Percentiles rank a stretch among this genome's conserved stretches.
Evolutionary conservation across 306 rosid genomes (phyloP).

Genomic region (Glycine latifolia): DNA sequence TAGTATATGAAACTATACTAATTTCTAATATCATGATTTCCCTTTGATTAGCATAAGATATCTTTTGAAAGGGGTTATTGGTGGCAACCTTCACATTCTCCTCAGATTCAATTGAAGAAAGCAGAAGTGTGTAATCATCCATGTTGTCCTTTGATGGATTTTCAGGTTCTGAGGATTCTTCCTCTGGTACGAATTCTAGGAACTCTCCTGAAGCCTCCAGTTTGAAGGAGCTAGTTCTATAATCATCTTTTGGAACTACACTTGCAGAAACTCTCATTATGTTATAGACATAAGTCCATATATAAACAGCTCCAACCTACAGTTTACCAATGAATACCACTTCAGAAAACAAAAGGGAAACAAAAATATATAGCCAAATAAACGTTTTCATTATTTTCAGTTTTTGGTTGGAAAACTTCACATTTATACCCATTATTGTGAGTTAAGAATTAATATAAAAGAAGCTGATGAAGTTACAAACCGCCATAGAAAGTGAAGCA

Average conservation of each 20-base stretch:
- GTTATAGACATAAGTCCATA: constrained; percentile 90
- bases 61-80: constrained; percentile 17
- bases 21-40: background rate
- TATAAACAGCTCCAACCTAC: constrained; percentile 72
- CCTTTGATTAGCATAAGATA: constrained; percentile 14
- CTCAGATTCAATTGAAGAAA: constrained; percentile 46
- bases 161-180: constrained; percentile 46
- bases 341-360: constrained; percentile 31
- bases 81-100: constrained; percentile 53
- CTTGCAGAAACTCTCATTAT: constrained; percentile 71
- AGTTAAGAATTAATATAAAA: constrained; percentile 27
- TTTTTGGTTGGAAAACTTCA: background rate
- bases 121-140: constrained; percentile 50
- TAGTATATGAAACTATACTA: background rate
- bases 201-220: constrained; percentile 42
- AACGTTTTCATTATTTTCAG: background rate
- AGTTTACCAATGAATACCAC: constrained; percentile 33
- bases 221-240: constrained; percentile 28
- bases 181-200: constrained; percentile 35
- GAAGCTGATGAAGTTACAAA: constrained; percentile 47
- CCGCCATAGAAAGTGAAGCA: constrained; percentile 71
- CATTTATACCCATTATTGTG: background rate
- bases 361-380: constrained; percentile 4
- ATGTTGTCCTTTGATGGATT: constrained; percentile 42
- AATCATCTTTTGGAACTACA: constrained; percentile 31